Conservation (phyloP, 805 yeast genomes). For the Kuraishia capsulata region DNA sequence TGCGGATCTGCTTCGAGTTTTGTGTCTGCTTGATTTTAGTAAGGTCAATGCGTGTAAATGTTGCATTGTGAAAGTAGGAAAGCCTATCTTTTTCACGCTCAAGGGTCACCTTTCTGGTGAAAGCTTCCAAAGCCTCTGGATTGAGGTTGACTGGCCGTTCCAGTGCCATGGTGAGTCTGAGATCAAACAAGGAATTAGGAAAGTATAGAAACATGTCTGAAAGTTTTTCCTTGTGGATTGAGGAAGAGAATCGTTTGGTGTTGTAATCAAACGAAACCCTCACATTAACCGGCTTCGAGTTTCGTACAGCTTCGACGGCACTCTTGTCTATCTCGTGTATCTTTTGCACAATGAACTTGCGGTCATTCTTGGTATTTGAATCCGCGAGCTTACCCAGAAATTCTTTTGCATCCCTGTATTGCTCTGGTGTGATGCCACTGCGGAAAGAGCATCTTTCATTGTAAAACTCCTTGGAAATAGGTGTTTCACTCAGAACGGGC, state of each 20-base stretch:
- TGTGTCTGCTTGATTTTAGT: conserved; percentile 41
- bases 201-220: conserved; percentile 62
- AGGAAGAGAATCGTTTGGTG: conserved; percentile 58
- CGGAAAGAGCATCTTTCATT: conserved; percentile 47
- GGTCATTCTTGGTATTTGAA: conserved; percentile 34
- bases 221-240: conserved; percentile 67
- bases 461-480: conserved; percentile 40
- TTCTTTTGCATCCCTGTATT: conserved; percentile 47
- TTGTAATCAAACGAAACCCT: conserved; percentile 60
- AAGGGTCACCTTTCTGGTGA: conserved; percentile 35
- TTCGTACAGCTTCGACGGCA: conserved; percentile 52
- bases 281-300: conserved; percentile 54
- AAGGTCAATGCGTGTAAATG: conserved; percentile 64
- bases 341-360: conserved; percentile 48
- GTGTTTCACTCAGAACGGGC: conserved; percentile 62
- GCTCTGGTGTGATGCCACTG: conserved; percentile 55
- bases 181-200: conserved; percentile 73
- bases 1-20: conserved; percentile 9
- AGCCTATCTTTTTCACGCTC: conserved; percentile 66
- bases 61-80: conserved; percentile 64
- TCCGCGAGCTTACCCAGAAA: conserved; percentile 48
- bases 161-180: conserved; percentile 63
- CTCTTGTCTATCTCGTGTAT: conserved; percentile 56
- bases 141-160: conserved; percentile 64
- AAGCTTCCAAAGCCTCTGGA: conserved; percentile 43